phyloP scores from a whole-genome alignment of 768 basidiomycete species.

The button mushroom (Agaricus bisporus) region DNA sequence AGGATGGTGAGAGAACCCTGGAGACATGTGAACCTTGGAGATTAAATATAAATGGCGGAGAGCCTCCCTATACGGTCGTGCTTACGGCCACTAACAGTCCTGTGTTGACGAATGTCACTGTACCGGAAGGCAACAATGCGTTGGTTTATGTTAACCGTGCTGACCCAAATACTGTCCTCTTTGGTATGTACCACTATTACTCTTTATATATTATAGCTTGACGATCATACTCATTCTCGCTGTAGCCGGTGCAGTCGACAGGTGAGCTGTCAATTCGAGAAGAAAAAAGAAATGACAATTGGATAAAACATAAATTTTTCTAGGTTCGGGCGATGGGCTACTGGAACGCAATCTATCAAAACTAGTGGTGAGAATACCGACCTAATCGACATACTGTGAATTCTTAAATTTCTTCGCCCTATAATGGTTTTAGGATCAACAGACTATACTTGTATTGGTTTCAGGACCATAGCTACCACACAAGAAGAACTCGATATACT shows the following conservation, averaged over 20 bases:
- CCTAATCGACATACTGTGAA: too few species aligned
- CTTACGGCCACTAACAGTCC: constrained; percentile 31
- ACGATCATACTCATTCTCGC: neutral
- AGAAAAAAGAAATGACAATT: neutral
- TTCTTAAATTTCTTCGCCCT: too few species aligned
- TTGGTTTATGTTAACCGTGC: constrained; percentile 40
- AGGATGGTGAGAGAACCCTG: constrained; percentile 16
- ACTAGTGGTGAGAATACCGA: constrained; percentile 19
- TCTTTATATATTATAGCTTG: too few species aligned
- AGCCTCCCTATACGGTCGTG: constrained; percentile 37
- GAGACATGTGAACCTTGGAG: constrained; percentile 44
- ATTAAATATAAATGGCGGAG: constrained; percentile 35
- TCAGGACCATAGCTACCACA: constrained; percentile 19
- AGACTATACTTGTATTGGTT: constrained; percentile 23
- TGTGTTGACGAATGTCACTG: constrained; percentile 34
- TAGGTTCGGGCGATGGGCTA: constrained; percentile 36
- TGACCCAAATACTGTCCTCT: constrained; percentile 25
- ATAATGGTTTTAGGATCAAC: constrained; percentile 18
- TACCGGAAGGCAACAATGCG: constrained; percentile 25
- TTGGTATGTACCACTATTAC: constrained; percentile 27
- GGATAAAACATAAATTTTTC: neutral
- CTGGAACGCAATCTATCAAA: constrained; percentile 22
- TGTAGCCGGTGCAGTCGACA: constrained; percentile 33
- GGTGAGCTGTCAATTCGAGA: constrained; percentile 26
- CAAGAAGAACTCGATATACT: constrained; percentile 11